A percentile compares a stretch with the other conserved stretches of the same genome.
These are phyloP conservation scores for Wallacemonas sp. DNA, from an alignment of 208 protist genomes.

Conservation along the genomic window DNA sequence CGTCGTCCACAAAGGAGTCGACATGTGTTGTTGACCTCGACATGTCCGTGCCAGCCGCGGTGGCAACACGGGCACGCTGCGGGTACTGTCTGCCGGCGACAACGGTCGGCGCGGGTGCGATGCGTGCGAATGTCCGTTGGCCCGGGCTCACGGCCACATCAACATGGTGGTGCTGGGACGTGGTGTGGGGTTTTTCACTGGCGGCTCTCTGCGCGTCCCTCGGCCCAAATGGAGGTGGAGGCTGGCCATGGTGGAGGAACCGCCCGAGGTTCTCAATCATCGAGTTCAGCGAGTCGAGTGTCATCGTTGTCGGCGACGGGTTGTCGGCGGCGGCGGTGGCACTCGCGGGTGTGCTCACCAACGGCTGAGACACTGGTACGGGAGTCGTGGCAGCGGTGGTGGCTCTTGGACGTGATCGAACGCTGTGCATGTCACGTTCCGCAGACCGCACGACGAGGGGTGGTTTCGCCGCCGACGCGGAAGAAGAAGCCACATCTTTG, in stretches of 20 bases:
- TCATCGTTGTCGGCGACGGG: neutral
- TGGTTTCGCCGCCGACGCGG: too few species aligned
- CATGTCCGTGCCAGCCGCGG: neutral
- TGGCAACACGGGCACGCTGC: neutral
- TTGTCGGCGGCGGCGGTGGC: neutral
- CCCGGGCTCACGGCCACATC: neutral
- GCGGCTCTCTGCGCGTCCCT: neutral
- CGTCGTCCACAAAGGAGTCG: conserved; percentile 6
- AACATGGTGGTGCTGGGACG: neutral
- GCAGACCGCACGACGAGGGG: too few species aligned
- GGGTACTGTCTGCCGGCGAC: neutral
- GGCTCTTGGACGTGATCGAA: too few species aligned
- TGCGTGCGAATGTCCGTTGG: neutral
- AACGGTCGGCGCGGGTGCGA: conserved; percentile 6
- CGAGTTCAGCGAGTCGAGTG: conserved; percentile 8
- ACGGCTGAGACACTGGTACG: too few species aligned
- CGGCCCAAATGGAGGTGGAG: neutral
- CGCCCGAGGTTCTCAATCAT: conserved; percentile 12
- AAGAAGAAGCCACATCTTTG: too few species aligned
- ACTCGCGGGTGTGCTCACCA: neutral
- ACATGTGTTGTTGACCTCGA: too few species aligned
- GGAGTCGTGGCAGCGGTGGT: too few species aligned
- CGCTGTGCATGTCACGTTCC: too few species aligned
- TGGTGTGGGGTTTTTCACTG: neutral
- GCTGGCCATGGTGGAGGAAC: neutral